These are phyloP conservation scores for Datura wrightii DNA, from an alignment of 257 asterid species.

Conservation along the genomic window DNA sequence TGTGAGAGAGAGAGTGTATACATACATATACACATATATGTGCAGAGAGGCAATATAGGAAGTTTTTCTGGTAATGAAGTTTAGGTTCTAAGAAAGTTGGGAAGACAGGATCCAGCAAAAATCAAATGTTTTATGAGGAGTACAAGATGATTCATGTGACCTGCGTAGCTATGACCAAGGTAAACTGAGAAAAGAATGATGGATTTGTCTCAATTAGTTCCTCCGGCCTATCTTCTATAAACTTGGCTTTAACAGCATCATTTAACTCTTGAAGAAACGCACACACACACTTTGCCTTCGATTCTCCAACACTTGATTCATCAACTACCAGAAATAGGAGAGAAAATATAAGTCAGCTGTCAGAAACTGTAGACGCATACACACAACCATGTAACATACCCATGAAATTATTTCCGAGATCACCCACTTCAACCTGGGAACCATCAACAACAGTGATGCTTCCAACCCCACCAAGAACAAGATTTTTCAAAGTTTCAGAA, in stretches of 20 bases:
- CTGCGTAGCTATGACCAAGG: constrained; percentile 61
- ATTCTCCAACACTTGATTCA: constrained; percentile 84
- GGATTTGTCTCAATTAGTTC: constrained; percentile 77
- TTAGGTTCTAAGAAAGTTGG: constrained; percentile 34
- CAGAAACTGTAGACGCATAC: constrained; percentile 15
- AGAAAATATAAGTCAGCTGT: constrained; percentile 6
- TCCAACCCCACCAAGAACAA: constrained; percentile 98
- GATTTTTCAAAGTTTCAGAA: constrained; percentile 87
- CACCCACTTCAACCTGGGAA: constrained; percentile 86
- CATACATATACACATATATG: constrained; percentile 86
- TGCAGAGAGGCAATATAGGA: not conserved
- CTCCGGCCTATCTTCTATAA: constrained; percentile 83
- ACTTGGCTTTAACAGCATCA: constrained; percentile 94
- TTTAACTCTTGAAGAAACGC: constrained; percentile 93
- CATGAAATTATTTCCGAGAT: constrained; percentile 91
- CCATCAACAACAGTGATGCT: constrained; percentile 96
- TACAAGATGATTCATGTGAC: not conserved
- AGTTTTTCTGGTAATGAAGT: not conserved
- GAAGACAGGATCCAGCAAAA: not conserved
- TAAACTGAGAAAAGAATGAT: constrained; percentile 85
- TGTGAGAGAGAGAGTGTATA: not conserved
- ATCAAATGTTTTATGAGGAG: constrained; percentile 12
- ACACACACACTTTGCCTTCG: constrained; percentile 91
- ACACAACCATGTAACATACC: constrained; percentile 51
- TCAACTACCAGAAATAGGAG: constrained; percentile 57